Conservation (phyloP, 345 rosid species). For the Chamaenerion angustifolium region DNA sequence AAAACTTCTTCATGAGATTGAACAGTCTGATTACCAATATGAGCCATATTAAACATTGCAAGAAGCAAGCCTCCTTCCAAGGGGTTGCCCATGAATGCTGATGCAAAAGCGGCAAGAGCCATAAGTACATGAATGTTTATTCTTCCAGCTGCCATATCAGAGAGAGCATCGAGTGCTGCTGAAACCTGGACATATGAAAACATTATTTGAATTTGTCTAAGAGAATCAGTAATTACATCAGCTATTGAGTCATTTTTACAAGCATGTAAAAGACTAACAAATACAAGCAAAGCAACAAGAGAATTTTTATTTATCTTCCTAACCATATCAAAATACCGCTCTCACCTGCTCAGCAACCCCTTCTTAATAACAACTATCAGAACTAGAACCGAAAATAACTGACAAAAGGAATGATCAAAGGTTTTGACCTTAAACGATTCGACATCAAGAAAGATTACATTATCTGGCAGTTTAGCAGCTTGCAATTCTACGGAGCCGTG, state of each 20-base stretch:
- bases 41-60: conserved; percentile 96
- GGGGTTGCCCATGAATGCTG: conserved; percentile 83
- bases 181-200: conserved; percentile 41
- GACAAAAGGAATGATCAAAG: no score
- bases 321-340: no score
- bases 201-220: background rate
- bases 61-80: conserved; percentile 95
- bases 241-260: background rate
- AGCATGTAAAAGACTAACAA: no score
- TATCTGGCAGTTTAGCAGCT: no score
- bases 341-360: no score
- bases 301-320: no score
- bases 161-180: conserved; percentile 80
- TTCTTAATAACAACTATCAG: no score
- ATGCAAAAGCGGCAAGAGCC: conserved; percentile 96
- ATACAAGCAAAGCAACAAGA: no score
- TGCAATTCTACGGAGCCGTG: no score
- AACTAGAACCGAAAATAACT: no score
- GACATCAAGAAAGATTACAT: no score
- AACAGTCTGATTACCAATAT: conserved; percentile 48
- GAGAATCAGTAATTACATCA: background rate
- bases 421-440: no score
- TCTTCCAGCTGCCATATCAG: conserved; percentile 79
- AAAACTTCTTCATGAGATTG: background rate
- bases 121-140: conserved; percentile 90